Percentiles rank a stretch among this genome's conserved stretches.
Conservation (phyloP, 2,329 filamentous ascomycete genomes). For the Ceratocystiopsis brevicomis region DNA sequence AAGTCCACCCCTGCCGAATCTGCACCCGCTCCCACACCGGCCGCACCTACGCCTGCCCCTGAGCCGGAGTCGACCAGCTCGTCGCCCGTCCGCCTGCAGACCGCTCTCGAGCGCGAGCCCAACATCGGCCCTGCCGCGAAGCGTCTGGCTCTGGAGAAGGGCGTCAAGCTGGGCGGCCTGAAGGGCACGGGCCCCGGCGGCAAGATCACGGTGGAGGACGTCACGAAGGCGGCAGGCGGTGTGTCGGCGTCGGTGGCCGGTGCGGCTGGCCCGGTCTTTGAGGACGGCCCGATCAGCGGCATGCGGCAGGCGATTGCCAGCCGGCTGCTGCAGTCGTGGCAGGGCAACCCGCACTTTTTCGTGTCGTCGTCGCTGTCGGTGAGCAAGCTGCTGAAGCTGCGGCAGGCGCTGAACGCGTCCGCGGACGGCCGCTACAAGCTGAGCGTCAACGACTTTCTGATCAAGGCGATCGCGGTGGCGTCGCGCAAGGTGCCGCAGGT, state of each 20-base stretch:
- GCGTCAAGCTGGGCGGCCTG: constrained; percentile 45
- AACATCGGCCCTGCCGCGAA: constrained; percentile 55
- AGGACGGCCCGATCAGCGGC: constrained; percentile 66
- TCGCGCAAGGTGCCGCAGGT: constrained; percentile 86
- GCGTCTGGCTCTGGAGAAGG: constrained; percentile 69
- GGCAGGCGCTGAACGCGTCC: constrained; percentile 75
- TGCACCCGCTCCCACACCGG: constrained; percentile 27
- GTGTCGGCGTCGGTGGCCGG: constrained; percentile 25
- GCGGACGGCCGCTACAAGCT: constrained; percentile 94
- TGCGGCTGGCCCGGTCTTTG: constrained; percentile 45
- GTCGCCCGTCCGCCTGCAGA: constrained; percentile 60
- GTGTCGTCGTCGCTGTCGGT: constrained; percentile 84
- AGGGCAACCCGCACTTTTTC: constrained; percentile 96
- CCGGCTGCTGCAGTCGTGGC: constrained; percentile 73
- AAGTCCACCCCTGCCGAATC: constrained; percentile 25
- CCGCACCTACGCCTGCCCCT: constrained; percentile 35
- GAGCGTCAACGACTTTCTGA: constrained; percentile 98
- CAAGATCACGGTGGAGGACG: constrained; percentile 77
- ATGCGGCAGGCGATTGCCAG: constrained; percentile 98
- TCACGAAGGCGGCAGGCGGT: constrained; percentile 61
- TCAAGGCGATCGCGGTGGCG: constrained; percentile 84
- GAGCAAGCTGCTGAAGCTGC: constrained; percentile 87
- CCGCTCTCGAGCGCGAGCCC: constrained; percentile 65
- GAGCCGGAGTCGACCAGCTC: constrained; percentile 47
- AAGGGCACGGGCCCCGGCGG: constrained; percentile 79